phyloP scores from a whole-genome alignment of 2,329 filamentous ascomycete species.

The Cordyceps cicadae region DNA sequence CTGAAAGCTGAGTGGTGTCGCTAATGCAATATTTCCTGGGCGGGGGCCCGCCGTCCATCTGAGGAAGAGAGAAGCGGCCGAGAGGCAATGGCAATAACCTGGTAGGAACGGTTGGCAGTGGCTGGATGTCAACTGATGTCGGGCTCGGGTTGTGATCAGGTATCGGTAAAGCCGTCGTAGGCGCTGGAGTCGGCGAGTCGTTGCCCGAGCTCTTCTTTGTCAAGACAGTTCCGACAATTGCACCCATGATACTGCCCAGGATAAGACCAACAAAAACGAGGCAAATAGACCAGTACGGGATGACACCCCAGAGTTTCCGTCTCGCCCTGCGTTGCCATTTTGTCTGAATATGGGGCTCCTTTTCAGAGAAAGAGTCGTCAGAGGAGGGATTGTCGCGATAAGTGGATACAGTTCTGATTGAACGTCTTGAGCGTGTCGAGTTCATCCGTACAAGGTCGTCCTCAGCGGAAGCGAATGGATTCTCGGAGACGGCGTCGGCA shows the following conservation, averaged over 20 bases:
- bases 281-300: slow-evolving; percentile 55
- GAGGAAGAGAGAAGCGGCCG: slow-evolving; percentile 49
- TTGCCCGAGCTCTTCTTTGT: slow-evolving; percentile 13
- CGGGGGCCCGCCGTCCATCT: slow-evolving; percentile 40
- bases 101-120: slow-evolving; percentile 41
- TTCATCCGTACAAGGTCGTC: slow-evolving; percentile 45
- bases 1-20: slow-evolving; percentile 43
- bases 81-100: slow-evolving; percentile 44
- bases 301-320: slow-evolving; percentile 48
- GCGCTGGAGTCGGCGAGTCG: background rate
- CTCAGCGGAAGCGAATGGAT: slow-evolving; percentile 50
- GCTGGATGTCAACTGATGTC: slow-evolving; percentile 39
- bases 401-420: slow-evolving; percentile 40
- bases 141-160: slow-evolving; percentile 25
- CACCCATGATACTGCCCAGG: slow-evolving; percentile 47
- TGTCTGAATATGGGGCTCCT: slow-evolving; percentile 28
- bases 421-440: slow-evolving; percentile 26
- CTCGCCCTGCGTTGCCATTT: slow-evolving; percentile 48
- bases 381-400: slow-evolving; percentile 43
- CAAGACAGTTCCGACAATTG: slow-evolving; percentile 44
- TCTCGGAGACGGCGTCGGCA: slow-evolving; percentile 52
- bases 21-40: slow-evolving; percentile 49
- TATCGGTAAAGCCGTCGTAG: slow-evolving; percentile 1
- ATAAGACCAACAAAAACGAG: slow-evolving; percentile 41
- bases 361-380: slow-evolving; percentile 37